Conservation (phyloP, 2,329 filamentous ascomycete species). For the Aspergillus sp. region DNA sequence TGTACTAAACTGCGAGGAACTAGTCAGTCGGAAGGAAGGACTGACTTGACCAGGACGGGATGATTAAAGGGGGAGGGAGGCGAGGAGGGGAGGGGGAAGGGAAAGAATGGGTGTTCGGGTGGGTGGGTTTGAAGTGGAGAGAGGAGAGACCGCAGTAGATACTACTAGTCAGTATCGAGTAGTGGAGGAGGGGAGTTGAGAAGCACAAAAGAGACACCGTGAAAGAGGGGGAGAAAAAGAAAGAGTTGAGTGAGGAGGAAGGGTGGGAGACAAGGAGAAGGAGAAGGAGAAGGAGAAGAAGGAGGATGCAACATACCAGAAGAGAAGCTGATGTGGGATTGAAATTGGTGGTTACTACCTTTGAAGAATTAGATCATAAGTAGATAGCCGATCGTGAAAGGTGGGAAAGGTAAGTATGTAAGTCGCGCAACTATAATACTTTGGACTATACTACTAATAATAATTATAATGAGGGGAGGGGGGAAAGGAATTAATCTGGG, state of each 20-base stretch:
- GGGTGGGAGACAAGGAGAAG: not conserved
- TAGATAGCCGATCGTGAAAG: not conserved
- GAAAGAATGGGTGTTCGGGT: not conserved
- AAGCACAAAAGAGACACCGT: not conserved
- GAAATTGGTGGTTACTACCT: too few species aligned
- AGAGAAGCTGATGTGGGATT: not conserved
- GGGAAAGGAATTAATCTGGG: not conserved
- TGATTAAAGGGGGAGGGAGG: not conserved
- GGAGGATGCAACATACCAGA: constrained; percentile 2
- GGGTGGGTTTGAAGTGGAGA: not conserved
- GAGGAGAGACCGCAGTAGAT: not conserved
- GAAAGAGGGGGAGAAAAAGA: not conserved
- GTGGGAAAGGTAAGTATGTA: constrained; percentile 3
- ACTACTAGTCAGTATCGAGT: too few species aligned
- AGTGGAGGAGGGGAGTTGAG: not conserved
- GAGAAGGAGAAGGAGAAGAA: not conserved
- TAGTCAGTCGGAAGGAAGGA: too few species aligned
- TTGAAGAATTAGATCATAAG: too few species aligned
- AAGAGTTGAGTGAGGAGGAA: not conserved
- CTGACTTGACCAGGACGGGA: not conserved
- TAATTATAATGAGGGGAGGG: not conserved
- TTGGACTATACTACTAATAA: too few species aligned
- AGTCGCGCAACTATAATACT: not conserved
- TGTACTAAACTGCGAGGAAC: not conserved
- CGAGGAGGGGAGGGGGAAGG: too few species aligned